These are phyloP conservation scores for Candolleomyces aberdarensis DNA, from an alignment of 768 basidiomycete genomes.

Conservation along the genomic window DNA sequence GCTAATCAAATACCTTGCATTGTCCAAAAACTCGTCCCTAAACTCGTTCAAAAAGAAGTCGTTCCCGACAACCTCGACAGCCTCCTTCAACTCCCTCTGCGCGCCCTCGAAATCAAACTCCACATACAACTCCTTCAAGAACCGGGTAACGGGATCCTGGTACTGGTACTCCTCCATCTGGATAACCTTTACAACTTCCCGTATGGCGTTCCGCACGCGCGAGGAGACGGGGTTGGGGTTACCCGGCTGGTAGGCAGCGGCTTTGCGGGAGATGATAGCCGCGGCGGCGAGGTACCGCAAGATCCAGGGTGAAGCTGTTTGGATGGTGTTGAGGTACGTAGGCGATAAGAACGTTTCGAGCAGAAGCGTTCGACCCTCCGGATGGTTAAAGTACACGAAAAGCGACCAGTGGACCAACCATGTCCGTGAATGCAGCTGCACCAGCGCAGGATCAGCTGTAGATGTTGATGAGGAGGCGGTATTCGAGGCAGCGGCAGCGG, in stretches of 20 bases:
- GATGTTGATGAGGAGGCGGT: conserved; percentile 18
- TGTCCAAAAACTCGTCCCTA: conserved; percentile 93
- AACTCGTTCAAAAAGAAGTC: conserved; percentile 95
- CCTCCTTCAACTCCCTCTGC: conserved; percentile 73
- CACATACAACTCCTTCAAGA: conserved; percentile 90
- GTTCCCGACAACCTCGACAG: conserved; percentile 79
- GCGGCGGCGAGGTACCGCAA: conserved; percentile 93
- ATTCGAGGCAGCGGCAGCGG: conserved; percentile 28
- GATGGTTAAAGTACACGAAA: conserved; percentile 98
- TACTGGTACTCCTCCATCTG: conserved; percentile 97
- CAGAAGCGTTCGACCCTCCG: conserved; percentile 84
- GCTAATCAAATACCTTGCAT: conserved; percentile 92
- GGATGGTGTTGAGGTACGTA: conserved; percentile 97
- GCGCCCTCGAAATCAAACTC: conserved; percentile 97
- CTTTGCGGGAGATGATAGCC: conserved; percentile 86
- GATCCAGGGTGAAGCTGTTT: conserved; percentile 93
- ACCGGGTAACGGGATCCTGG: conserved; percentile 87
- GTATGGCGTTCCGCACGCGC: conserved; percentile 83
- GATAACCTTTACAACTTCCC: conserved; percentile 90
- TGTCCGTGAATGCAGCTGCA: conserved; percentile 89
- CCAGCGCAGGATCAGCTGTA: conserved; percentile 64
- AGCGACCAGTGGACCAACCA: conserved; percentile 98
- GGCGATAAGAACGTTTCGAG: conserved; percentile 97
- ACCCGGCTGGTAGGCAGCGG: conserved; percentile 47
- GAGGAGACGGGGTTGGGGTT: conserved; percentile 48